phyloP scores from a whole-genome alignment of 192 early-diverging fungal species.

The Coemansia sp. region DNA sequence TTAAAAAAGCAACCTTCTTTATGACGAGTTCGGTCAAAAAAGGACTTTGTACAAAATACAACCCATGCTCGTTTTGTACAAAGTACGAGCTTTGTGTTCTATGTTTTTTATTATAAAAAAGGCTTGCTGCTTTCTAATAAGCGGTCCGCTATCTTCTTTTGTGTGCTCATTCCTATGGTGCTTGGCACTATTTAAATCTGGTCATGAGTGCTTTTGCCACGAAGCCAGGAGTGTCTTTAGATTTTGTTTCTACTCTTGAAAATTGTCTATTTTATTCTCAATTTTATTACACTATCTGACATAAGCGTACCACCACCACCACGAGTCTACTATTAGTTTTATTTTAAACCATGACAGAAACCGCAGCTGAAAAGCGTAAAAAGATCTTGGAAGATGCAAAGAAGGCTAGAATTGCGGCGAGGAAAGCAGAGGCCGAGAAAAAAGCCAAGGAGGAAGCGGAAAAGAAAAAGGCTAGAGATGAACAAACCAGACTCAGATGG shows the following conservation, averaged over 20 bases:
- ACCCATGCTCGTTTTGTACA: background rate
- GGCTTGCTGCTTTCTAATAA: background rate
- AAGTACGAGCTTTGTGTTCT: background rate
- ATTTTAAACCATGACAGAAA: background rate
- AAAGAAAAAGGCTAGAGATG: background rate
- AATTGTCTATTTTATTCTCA: background rate
- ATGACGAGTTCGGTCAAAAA: background rate
- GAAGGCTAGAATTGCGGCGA: background rate
- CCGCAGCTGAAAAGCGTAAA: background rate
- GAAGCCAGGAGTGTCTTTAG: background rate
- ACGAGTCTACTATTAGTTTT: background rate
- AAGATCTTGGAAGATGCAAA: background rate
- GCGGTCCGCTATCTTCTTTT: background rate
- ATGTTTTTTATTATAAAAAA: background rate
- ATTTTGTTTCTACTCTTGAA: background rate
- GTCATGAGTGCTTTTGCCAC: background rate
- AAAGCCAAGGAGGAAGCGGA: slow-evolving; percentile 2
- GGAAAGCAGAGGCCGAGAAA: background rate
- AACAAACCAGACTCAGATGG: background rate
- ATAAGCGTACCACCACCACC: background rate
- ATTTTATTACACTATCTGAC: background rate
- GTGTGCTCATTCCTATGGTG: background rate
- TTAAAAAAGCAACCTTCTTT: background rate
- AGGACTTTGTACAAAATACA: no score
- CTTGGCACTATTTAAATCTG: background rate